Percentiles rank a stretch among this genome's conserved stretches.
Conservation (phyloP, 164 flowering plant species). For the Litsea cubeba region DNA sequence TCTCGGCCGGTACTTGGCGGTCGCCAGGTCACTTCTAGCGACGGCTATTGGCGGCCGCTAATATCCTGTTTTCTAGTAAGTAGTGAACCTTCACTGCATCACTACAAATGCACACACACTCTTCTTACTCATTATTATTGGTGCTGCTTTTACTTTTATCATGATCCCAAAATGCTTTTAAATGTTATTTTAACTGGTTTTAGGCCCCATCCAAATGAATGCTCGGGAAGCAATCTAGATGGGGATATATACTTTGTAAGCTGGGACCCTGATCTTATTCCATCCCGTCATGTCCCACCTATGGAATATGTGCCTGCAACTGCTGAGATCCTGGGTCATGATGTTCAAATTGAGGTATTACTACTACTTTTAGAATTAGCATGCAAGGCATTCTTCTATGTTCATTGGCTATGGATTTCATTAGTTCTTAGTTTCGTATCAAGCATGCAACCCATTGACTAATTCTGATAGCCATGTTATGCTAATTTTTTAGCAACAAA, state of each 20-base stretch:
- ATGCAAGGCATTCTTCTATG: no score
- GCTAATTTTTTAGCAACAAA: no score
- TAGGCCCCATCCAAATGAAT: slow-evolving; percentile 95
- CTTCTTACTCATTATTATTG: neutral
- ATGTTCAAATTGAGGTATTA: slow-evolving; percentile 43
- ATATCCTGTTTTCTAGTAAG: no score
- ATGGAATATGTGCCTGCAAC: slow-evolving; percentile 74
- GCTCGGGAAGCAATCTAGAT: slow-evolving; percentile 95
- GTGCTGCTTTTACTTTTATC: neutral
- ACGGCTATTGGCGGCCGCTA: no score
- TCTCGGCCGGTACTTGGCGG: no score
- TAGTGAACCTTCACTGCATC: no score
- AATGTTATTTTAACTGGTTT: neutral
- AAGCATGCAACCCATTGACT: no score
- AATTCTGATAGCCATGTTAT: no score
- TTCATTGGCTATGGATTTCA: no score
- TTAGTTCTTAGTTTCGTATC: no score
- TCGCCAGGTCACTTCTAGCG: no score
- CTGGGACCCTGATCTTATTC: slow-evolving; percentile 78
- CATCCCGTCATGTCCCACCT: slow-evolving; percentile 45
- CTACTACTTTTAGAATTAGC: neutral
- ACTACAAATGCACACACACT: neutral
- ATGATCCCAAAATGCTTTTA: neutral
- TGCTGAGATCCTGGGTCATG: slow-evolving; percentile 44
- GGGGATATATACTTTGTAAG: slow-evolving; percentile 86